Evolutionary conservation across 768 basidiomycete species (phyloP).

Genomic region (Chalciporus chontae): DNA sequence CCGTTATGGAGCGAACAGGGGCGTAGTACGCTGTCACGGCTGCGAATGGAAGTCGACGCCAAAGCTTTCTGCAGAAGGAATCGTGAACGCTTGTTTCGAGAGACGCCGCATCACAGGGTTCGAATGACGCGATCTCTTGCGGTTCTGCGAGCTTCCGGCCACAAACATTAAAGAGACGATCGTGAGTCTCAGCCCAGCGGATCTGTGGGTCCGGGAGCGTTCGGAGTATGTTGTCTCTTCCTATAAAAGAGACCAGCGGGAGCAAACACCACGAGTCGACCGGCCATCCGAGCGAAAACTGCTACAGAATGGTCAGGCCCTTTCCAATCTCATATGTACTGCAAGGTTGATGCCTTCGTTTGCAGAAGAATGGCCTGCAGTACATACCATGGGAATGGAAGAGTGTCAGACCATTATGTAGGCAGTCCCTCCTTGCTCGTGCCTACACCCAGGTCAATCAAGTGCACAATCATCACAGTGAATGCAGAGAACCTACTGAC

Average conservation of each 20-base stretch:
- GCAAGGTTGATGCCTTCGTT: conserved; percentile 26
- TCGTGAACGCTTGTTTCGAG: not conserved
- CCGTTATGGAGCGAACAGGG: conserved; percentile 2
- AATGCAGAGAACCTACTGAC: conserved; percentile 1
- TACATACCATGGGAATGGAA: conserved; percentile 52
- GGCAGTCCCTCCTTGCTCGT: conserved; percentile 6
- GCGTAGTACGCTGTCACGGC: not conserved
- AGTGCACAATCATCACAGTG: not conserved
- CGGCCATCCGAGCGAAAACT: conserved; percentile 12
- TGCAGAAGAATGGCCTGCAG: conserved; percentile 25
- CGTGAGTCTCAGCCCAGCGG: not conserved
- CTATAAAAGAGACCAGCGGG: conserved; percentile 8
- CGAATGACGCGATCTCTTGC: not conserved
- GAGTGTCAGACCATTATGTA: conserved; percentile 31
- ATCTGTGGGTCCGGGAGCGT: not conserved
- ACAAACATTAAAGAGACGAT: not conserved
- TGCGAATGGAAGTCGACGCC: conserved; percentile 1
- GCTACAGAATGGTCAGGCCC: conserved; percentile 28
- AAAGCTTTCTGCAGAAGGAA: not conserved
- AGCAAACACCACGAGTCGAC: not conserved
- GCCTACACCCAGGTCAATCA: conserved; percentile 1
- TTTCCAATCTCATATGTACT: conserved; percentile 28
- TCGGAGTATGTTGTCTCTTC: not conserved
- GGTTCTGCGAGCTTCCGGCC: not conserved
- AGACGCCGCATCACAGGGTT: not conserved